Evolutionary conservation across 768 basidiomycete genomes (phyloP).

Genomic region (Amyloporia xantha): DNA sequence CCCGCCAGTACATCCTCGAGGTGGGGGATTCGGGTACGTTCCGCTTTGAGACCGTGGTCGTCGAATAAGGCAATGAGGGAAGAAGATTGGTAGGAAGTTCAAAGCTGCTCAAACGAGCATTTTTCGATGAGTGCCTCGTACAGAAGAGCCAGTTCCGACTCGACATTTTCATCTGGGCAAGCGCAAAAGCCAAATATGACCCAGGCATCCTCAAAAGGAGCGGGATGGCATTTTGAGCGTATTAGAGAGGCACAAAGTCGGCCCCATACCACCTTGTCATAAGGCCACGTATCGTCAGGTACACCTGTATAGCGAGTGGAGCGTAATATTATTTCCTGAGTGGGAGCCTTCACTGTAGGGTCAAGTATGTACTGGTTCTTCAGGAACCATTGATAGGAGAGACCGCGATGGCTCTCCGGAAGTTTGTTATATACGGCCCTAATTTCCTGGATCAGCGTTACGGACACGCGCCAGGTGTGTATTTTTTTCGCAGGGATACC

Average conservation of each 20-base stretch:
- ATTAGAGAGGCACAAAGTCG: not conserved
- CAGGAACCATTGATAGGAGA: no score
- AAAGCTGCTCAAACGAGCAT: constrained; percentile 32
- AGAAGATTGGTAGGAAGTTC: constrained; percentile 20
- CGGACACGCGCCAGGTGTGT: constrained; percentile 27
- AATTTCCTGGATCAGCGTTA: constrained; percentile 29
- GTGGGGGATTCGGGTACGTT: not conserved
- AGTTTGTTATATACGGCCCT: constrained; percentile 21
- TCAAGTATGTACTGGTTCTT: constrained; percentile 28
- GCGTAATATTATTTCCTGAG: not conserved
- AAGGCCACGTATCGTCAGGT: not conserved
- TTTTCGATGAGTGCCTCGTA: constrained; percentile 22
- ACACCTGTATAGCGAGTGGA: not conserved
- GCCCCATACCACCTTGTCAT: not conserved
- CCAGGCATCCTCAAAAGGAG: constrained; percentile 1
- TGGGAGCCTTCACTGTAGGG: not conserved
- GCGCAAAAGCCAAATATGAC: constrained; percentile 14
- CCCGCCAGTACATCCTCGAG: constrained; percentile 19
- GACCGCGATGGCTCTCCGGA: no score
- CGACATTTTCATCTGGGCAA: not conserved
- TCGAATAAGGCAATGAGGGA: constrained; percentile 23
- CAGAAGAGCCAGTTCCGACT: constrained; percentile 2
- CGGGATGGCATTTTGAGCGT: not conserved
- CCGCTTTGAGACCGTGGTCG: constrained; percentile 10
- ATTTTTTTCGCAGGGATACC: constrained; percentile 22